These are phyloP conservation scores for Leccinum rimulosum DNA, from an alignment of 768 basidiomycete genomes.

Conservation along the genomic window DNA sequence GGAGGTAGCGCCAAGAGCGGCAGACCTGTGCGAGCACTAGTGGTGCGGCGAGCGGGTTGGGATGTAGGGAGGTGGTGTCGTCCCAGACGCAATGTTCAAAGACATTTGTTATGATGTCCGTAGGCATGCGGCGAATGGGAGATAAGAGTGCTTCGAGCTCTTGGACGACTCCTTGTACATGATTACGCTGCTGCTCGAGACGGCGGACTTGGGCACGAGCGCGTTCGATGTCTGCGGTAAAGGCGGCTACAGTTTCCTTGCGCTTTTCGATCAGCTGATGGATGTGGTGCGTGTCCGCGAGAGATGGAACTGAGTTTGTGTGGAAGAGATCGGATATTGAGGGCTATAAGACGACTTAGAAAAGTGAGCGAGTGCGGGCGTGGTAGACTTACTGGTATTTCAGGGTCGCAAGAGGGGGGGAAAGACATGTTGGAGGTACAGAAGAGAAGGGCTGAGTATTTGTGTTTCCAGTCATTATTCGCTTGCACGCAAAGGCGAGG, in stretches of 20 bases:
- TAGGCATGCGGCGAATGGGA: conserved; percentile 32
- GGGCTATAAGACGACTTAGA: conserved; percentile 5
- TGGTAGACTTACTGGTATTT: conserved; percentile 23
- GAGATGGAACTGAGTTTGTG: conserved; percentile 29
- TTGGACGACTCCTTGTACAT: conserved; percentile 13
- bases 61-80: conserved; percentile 1
- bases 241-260: conserved; percentile 10
- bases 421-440: not conserved
- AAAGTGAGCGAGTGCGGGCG: not conserved
- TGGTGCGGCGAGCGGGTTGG: conserved; percentile 17
- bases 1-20: conserved; percentile 30
- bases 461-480: not conserved
- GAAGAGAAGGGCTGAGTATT: not conserved
- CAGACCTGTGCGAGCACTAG: conserved; percentile 31
- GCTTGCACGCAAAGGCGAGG: not conserved
- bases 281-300: conserved; percentile 19
- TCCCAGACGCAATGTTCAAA: conserved; percentile 25
- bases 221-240: conserved; percentile 18
- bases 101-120: conserved; percentile 27
- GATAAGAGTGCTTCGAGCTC: conserved; percentile 29
- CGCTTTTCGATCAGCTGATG: conserved; percentile 16
- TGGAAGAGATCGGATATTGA: conserved; percentile 29
- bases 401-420: not conserved
- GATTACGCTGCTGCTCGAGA: conserved; percentile 19
- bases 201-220: conserved; percentile 20